Percentiles rank a stretch among this genome's conserved stretches.
Conservation (phyloP, 768 basidiomycete genomes). For the Pisolithus tinctorius region DNA sequence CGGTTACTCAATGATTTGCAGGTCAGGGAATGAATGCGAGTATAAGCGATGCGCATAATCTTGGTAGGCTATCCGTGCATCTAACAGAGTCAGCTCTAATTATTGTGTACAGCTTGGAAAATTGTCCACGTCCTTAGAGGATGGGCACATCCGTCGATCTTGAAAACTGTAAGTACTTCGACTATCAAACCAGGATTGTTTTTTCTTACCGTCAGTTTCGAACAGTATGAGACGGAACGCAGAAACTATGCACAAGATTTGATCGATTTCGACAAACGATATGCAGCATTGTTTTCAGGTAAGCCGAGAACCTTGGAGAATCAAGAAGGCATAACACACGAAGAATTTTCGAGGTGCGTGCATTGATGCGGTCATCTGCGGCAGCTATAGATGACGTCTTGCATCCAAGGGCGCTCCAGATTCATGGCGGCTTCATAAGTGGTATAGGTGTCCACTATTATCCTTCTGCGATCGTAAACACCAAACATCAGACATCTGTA, state of each 20-base stretch:
- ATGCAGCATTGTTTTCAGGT: conserved; percentile 59
- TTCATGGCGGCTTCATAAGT: conserved; percentile 32
- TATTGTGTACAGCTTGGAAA: conserved; percentile 35
- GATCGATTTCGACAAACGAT: conserved; percentile 63
- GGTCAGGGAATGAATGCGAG: conserved; percentile 50
- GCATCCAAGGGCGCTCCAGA: conserved; percentile 27
- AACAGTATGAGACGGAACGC: conserved; percentile 63
- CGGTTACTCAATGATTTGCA: conserved; percentile 11
- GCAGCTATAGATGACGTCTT: background rate
- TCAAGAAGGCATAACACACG: conserved; percentile 27
- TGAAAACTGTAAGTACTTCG: conserved; percentile 31
- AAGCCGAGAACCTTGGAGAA: conserved; percentile 49
- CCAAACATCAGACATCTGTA: conserved; percentile 26
- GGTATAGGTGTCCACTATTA: conserved; percentile 35
- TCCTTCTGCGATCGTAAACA: conserved; percentile 29
- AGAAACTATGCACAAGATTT: conserved; percentile 65
- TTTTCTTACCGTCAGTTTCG: background rate
- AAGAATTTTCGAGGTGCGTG: conserved; percentile 29
- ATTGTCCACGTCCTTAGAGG: conserved; percentile 39
- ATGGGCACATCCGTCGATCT: conserved; percentile 31
- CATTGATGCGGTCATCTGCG: background rate
- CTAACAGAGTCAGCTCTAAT: background rate
- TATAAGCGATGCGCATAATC: conserved; percentile 63
- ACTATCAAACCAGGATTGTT: background rate
- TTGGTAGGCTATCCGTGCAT: conserved; percentile 28